Conservation (phyloP, 345 rosid species). For the Populus davidiana region DNA sequence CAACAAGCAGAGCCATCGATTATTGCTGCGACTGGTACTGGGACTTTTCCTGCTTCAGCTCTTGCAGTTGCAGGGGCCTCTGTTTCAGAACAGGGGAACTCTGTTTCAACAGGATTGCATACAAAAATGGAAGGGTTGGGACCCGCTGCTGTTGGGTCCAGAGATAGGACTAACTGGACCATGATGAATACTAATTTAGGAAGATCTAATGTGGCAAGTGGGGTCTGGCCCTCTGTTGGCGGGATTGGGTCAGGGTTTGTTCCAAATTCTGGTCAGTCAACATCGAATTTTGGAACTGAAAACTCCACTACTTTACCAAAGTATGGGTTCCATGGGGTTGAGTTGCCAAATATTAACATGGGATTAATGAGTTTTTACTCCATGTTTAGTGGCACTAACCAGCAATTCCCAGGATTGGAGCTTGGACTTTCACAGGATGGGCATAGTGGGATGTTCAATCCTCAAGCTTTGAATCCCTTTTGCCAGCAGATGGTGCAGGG, state of each 20-base stretch:
- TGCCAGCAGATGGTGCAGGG: constrained; percentile 28
- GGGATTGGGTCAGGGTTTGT: constrained; percentile 47
- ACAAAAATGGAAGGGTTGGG: constrained; percentile 57
- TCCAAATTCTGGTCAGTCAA: constrained; percentile 21
- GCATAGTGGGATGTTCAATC: constrained; percentile 4
- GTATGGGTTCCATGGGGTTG: constrained; percentile 23
- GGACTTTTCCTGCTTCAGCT: constrained; percentile 92
- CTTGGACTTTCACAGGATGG: constrained; percentile 34
- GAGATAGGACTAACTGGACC: constrained; percentile 59
- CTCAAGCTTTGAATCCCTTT: constrained; percentile 41
- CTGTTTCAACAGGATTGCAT: constrained; percentile 59
- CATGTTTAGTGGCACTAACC: constrained; percentile 22
- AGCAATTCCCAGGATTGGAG: constrained; percentile 31
- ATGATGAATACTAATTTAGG: constrained; percentile 49
- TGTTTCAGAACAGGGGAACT: constrained; percentile 32
- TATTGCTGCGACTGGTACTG: constrained; percentile 84
- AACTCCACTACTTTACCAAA: constrained; percentile 11
- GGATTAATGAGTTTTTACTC: constrained; percentile 34
- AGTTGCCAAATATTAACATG: constrained; percentile 29
- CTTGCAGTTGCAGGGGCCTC: constrained; percentile 62
- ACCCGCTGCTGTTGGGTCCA: constrained; percentile 29
- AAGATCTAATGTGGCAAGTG: constrained; percentile 31
- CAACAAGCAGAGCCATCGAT: constrained; percentile 94
- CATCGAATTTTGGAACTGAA: constrained; percentile 10
- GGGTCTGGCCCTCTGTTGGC: constrained; percentile 41